phyloP scores from a whole-genome alignment of 768 basidiomycete genomes.

The Gymnopilus dilepis region DNA sequence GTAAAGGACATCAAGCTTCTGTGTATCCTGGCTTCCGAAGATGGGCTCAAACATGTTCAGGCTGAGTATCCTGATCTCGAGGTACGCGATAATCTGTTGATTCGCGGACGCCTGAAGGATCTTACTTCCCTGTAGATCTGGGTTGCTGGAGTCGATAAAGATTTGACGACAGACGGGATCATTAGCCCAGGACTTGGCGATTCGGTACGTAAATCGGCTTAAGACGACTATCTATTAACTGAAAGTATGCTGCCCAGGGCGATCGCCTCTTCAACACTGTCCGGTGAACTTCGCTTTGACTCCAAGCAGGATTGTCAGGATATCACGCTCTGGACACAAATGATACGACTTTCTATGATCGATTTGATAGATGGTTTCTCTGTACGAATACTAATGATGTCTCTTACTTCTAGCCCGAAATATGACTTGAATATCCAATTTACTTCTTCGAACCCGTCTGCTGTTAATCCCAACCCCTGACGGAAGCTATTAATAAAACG shows the following conservation, averaged over 20 bases:
- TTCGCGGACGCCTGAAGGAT: not conserved
- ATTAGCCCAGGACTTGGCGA: conserved; percentile 93
- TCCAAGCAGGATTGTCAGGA: not conserved
- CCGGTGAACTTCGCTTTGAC: conserved; percentile 28
- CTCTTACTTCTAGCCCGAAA: too few species aligned
- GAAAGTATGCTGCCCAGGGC: conserved; percentile 56
- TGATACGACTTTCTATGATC: too few species aligned
- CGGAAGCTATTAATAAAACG: not conserved
- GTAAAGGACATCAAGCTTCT: conserved; percentile 81
- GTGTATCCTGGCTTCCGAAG: conserved; percentile 77
- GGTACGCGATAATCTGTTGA: conserved; percentile 41
- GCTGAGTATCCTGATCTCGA: conserved; percentile 78
- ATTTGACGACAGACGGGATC: conserved; percentile 74
- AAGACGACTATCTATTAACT: not conserved
- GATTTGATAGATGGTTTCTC: too few species aligned
- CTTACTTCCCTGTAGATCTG: conserved; percentile 62
- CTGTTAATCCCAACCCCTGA: too few species aligned
- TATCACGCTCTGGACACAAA: too few species aligned
- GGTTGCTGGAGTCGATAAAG: conserved; percentile 81
- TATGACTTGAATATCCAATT: too few species aligned
- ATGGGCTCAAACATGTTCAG: conserved; percentile 73
- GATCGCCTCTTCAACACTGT: conserved; percentile 85
- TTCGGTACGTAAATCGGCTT: conserved; percentile 59
- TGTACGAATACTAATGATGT: too few species aligned
- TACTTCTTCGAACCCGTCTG: too few species aligned